Evolutionary conservation across 768 basidiomycete species (phyloP).

Genomic region (Coprinopsis sp.): DNA sequence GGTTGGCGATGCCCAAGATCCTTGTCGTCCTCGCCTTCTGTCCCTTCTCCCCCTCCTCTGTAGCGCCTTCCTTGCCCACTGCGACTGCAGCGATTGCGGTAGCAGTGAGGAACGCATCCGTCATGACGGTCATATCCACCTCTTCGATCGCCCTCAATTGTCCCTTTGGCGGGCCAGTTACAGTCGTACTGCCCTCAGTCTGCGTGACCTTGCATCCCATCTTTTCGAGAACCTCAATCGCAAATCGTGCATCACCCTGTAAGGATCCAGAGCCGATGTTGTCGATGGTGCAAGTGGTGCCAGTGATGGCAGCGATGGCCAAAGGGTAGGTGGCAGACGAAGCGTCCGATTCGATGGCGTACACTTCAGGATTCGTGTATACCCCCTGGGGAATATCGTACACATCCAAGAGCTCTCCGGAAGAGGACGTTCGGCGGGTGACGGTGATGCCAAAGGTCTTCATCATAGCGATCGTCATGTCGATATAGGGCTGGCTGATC

Average conservation of each 20-base stretch:
- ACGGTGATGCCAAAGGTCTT: conserved; percentile 82
- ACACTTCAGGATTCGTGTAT: conserved; percentile 74
- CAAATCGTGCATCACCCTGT: conserved; percentile 97
- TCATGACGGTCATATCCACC: conserved; percentile 99
- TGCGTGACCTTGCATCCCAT: conserved; percentile 95
- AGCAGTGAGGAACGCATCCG: conserved; percentile 97
- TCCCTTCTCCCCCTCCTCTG: too few relatives aligned
- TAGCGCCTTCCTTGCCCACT: conserved; percentile 37
- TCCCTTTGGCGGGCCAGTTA: conserved; percentile 82
- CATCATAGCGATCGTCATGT: conserved; percentile 99
- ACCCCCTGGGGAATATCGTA: conserved; percentile 82
- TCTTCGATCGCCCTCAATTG: conserved; percentile 77
- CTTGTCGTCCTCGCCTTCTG: too few relatives aligned
- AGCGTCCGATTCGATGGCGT: conserved; percentile 94
- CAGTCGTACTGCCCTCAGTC: conserved; percentile 84
- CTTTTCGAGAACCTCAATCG: conserved; percentile 84
- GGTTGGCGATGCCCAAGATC: conserved; percentile 94
- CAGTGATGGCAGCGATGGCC: conserved; percentile 95
- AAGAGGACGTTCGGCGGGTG: conserved; percentile 46
- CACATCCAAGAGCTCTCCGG: conserved; percentile 64
- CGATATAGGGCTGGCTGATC: conserved; percentile 98
- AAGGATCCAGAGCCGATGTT: conserved; percentile 89
- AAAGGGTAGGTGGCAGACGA: conserved; percentile 95
- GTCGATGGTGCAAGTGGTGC: conserved; percentile 88
- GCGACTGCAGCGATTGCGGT: conserved; percentile 83